These are phyloP conservation scores for Phaeoacremonium minimum DNA, from an alignment of 2,329 filamentous ascomycete genomes.

Conservation along the genomic window DNA sequence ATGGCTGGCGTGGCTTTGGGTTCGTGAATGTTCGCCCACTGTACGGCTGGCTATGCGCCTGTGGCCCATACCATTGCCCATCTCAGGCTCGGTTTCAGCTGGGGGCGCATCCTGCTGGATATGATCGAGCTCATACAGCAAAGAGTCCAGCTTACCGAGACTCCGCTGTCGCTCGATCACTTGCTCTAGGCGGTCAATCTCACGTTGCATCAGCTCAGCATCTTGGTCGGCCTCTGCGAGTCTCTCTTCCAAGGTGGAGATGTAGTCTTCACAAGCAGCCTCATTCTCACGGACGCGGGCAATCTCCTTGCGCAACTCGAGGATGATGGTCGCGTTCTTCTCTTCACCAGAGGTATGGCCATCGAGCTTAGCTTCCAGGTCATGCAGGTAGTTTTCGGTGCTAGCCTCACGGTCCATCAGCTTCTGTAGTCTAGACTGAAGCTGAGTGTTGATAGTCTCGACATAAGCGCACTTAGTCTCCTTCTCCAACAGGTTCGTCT, in stretches of 20 bases:
- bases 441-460: conserved; percentile 86
- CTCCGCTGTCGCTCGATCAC: conserved; percentile 94
- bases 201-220: conserved; percentile 92
- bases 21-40: conserved; percentile 47
- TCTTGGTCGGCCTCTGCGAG: conserved; percentile 95
- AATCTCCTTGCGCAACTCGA: conserved; percentile 88
- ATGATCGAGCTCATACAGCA: conserved; percentile 85
- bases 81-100: conserved; percentile 27
- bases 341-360: conserved; percentile 89
- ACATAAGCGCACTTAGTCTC: conserved; percentile 91
- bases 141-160: conserved; percentile 87
- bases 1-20: conserved; percentile 48
- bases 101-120: conserved; percentile 58
- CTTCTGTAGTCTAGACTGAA: conserved; percentile 88
- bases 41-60: conserved; percentile 34
- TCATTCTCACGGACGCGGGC: conserved; percentile 85
- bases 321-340: conserved; percentile 80
- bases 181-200: conserved; percentile 90
- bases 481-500: conserved; percentile 83
- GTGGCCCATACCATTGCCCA: conserved; percentile 35
- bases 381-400: conserved; percentile 89
- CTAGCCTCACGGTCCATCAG: conserved; percentile 85
- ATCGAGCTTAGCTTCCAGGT: conserved; percentile 85
- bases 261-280: conserved; percentile 88
- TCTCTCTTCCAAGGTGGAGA: conserved; percentile 91